Base-by-base conservation (phyloP, 2,329 filamentous ascomycete genomes). In the Hypoxylon sp. region DNA sequence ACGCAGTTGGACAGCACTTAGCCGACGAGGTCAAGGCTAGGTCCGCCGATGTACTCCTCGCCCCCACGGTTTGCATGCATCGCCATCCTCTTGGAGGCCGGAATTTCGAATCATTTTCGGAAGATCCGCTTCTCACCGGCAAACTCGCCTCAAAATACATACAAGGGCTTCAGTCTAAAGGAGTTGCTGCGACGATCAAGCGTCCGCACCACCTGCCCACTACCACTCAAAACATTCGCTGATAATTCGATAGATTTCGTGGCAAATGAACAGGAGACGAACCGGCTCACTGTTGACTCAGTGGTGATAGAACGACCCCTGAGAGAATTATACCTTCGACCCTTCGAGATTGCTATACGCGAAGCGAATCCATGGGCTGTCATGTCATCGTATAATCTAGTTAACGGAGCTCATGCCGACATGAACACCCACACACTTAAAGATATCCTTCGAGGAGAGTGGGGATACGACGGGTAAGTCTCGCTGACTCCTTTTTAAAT, bases 91-190 rank as follows among this genome's bases (percentile, higher is more conserved):
- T 96, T 0, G 92, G 92, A n/a, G 93, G 93, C 16, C 86, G 93
- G 64, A 94, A 94, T 69, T 96, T 96, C 71, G 93, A 96, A 78
- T 94, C 92, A 0, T 96, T 94, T 76, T 93, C 91, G 0, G 93
- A 96, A 77, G 93, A 96, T 70, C 92, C 92, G 0, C 85, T 90
- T 8, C 83, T 96, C 4, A 92, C 91, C 0, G 91, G 91, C 30
- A 91, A 89, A 67, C 81, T 94, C 65, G 90, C 91, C 11, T 87
- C 90, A 0, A 85, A 90, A 64, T 92, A 92, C 67, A 90, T 92
- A 74, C 88, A 87, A 50, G 91, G 91, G 6, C 81, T 92, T 58
- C 92, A 96, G 74, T 88, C 90, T 23, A 89, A 88, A 65, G 90
- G 90, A 0, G 85, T 96, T 37, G 88, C 90, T 6, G 91, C 92